Conservation (phyloP, 768 basidiomycete genomes). For the Galerina sulciceps region DNA sequence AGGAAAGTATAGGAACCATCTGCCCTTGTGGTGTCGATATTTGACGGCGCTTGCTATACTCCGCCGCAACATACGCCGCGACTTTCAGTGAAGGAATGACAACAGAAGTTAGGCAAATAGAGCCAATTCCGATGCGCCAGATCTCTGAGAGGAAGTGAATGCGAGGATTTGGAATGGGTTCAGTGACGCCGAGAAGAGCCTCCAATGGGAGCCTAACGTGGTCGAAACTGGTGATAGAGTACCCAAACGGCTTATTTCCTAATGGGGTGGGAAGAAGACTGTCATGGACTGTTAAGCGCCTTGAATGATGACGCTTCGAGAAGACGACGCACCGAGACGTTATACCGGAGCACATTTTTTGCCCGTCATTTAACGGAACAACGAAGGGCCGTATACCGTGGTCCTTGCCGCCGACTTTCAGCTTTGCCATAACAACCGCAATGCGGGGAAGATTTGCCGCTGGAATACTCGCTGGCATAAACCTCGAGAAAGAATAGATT, state of each 20-base stretch:
- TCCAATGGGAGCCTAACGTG: constrained; percentile 6
- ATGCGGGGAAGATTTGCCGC: constrained; percentile 4
- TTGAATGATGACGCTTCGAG: no score
- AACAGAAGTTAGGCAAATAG: constrained; percentile 2
- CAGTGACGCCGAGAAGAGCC: constrained; percentile 2
- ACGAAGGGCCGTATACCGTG: constrained; percentile 9
- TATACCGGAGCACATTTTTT: constrained; percentile 6
- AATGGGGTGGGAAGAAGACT: constrained; percentile 9
- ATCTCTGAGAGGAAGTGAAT: constrained; percentile 13
- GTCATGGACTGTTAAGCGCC: no score
- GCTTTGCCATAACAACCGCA: constrained; percentile 10
- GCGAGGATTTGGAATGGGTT: neutral
- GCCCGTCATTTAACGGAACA: constrained; percentile 13
- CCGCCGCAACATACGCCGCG: constrained; percentile 5
- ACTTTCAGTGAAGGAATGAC: constrained; percentile 7
- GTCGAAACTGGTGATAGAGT: constrained; percentile 8
- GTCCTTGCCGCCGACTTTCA: neutral
- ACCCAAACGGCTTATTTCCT: constrained; percentile 1
- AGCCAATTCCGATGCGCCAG: constrained; percentile 10
- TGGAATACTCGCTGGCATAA: constrained; percentile 12
- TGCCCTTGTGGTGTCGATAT: neutral
- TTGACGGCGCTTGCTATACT: constrained; percentile 11
- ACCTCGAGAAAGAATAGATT: neutral
- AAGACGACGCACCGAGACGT: constrained; percentile 4
- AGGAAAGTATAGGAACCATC: constrained; percentile 9